Base-by-base conservation (phyloP, 1,139 yeast genomes). In the Kodamaea alishanica region DNA sequence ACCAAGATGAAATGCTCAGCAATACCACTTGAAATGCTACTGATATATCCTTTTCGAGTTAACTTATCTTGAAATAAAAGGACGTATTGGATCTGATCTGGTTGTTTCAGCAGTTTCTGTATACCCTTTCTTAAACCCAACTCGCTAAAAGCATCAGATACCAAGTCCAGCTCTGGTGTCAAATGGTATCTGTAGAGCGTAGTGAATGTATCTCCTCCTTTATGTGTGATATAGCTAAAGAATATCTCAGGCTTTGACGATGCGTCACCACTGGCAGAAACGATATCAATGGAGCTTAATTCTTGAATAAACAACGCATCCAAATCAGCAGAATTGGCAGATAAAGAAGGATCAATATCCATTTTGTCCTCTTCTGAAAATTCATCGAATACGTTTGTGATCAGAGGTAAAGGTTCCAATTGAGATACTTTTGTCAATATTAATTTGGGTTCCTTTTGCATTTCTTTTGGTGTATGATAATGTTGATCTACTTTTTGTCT, bases 401-500 rank as follows among this genome's bases (percentile, higher is more conserved):
- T 46, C 9, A 39, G 30, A 1, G 66, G 51, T 26, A 58, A 35
- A 1, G 70, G 67, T 4, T 41, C 38, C 66, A 66, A 61, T 39
- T 58, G 62, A 42, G 63, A 58, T 9, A 67, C 43, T 25, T 57
- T 47, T n/a, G 38, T 49, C 9, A 56, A 42, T 0, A 41, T 33
- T 33, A 70, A 35, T 23, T 47, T 51, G 0, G 74, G 73, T 2
- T 54, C 47, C 12, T 48, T 54, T 38, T 63, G 64, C 28, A 55
- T 55, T n/a, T 65, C 72, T 31, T 63, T 66, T 0, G 81, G 79
- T 0, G 80, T 77, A 44, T 71, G 72, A 50, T 63, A 76, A 46
- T 73, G 75, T 8, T 81, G 81, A 41, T 72, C 75, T 3, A 63
- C 60, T 42, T 68, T 65, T 43, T 77, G 75, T 33, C 67, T 65